Base-by-base conservation (phyloP, 176 grass and related monocot genomes). In the Dendrocalamus sinicus region DNA sequence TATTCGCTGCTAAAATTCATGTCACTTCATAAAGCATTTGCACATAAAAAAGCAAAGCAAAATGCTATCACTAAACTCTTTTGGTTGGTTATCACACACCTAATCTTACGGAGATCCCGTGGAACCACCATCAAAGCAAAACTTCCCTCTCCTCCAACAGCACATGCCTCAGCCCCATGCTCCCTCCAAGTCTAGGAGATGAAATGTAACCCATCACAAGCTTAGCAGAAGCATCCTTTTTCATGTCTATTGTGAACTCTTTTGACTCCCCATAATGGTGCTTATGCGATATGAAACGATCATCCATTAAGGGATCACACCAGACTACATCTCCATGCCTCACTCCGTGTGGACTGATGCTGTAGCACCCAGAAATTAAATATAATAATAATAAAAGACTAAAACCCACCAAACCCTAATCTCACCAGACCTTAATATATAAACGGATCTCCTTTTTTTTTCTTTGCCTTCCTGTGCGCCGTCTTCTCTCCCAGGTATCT, bases 1-100 rank as follows among this genome's bases (percentile, higher is more conserved):
- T 53, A 45, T 79, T 80, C 17, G 54, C 16, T 80, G 62, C 40
- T 54, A 76, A 81, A 74, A 69, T 77, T 24, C 35, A 80, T 52
- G 43, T 1, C 40, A 26, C 20, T 61, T 53, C 26, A 72, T 67
- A 57, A 75, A 69, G 30, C 54, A 72, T 79, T 12, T 79, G 73
- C 83, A 37, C 11, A 55, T 16, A 45, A 66, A 28, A 5, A 20
- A 41, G 12, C 72, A 87, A 44, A 45, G 23, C 14, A 60, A 69
- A 60, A 62, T 45, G 46, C 28, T 75, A 73, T 67, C 52, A 51
- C 39, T 24, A 47, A 82, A 83, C 23, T 44, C 15, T 54, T 72
- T 39, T 30, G 12, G 46, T n/a, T 72, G 73, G 41, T 59, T 73
- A 67, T 28, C 5, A 67, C 48, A 13, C 67, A 90, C 47, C 74